These are phyloP conservation scores for Eutrema yunnanense DNA, from an alignment of 345 rosid genomes.

Conservation along the genomic window DNA sequence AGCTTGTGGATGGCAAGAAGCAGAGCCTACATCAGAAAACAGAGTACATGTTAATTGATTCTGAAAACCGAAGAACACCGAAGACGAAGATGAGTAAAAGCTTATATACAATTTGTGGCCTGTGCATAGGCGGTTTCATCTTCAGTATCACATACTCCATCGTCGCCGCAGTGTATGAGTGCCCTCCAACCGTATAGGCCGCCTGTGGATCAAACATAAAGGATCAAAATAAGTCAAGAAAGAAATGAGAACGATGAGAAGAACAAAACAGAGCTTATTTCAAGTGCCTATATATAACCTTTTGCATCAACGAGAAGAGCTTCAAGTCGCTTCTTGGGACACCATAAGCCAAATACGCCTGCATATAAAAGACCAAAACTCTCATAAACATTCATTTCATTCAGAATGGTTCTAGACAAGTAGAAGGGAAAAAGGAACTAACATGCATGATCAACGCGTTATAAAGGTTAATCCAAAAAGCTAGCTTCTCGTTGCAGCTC, in stretches of 20 bases:
- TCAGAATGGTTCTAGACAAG: conserved; percentile 3
- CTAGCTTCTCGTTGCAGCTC: conserved; percentile 74
- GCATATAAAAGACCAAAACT: conserved; percentile 14
- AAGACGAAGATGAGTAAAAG: not conserved
- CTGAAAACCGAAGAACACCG: not conserved
- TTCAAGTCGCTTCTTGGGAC: conserved; percentile 91
- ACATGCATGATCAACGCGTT: conserved; percentile 98
- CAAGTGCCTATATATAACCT: conserved; percentile 42
- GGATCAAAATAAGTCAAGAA: not conserved
- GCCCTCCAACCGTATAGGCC: conserved; percentile 89
- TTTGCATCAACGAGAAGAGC: conserved; percentile 91
- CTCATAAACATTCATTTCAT: conserved; percentile 4
- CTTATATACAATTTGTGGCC: conserved; percentile 78
- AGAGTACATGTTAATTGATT: not conserved
- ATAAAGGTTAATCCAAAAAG: conserved; percentile 94
- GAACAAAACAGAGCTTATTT: not conserved
- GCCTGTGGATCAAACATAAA: conserved; percentile 43
- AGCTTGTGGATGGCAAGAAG: conserved; percentile 83
- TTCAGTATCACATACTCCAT: conserved; percentile 73
- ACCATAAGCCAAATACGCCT: conserved; percentile 98
- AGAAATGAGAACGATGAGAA: not conserved
- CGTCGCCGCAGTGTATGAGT: conserved; percentile 72
- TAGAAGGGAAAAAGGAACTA: conserved; percentile 15
- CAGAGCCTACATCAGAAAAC: conserved; percentile 45
- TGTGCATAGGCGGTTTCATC: conserved; percentile 88